A percentile compares a stretch with the other conserved stretches of the same genome.
These are phyloP conservation scores for Trichoderma gracile DNA, from an alignment of 2,329 filamentous ascomycete species.

Conservation along the genomic window DNA sequence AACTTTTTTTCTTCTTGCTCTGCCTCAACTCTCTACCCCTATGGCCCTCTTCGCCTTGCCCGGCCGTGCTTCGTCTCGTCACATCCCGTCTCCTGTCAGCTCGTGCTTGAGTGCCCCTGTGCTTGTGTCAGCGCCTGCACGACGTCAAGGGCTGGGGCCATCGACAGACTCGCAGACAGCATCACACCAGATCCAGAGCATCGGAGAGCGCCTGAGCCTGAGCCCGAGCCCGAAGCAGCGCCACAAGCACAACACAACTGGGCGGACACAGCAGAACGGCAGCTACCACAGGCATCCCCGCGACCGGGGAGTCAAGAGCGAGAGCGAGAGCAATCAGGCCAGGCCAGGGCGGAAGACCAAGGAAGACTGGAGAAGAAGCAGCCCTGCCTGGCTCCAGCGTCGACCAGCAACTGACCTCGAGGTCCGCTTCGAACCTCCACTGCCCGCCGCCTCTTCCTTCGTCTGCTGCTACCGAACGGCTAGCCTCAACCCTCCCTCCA, in stretches of 20 bases:
- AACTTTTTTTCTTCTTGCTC: background rate
- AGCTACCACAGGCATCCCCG: background rate
- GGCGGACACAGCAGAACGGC: no score
- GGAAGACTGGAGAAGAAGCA: conserved; percentile 8
- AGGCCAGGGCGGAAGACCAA: background rate
- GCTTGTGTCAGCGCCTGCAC: background rate
- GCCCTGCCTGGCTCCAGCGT: conserved; percentile 2
- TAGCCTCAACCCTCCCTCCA: conserved; percentile 11
- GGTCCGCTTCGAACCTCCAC: conserved; percentile 4
- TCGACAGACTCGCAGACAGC: no score
- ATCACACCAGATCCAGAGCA: background rate
- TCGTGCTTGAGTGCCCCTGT: background rate
- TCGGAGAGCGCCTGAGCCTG: background rate
- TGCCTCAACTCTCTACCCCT: background rate
- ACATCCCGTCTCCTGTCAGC: background rate
- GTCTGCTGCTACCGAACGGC: background rate
- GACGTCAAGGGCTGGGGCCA: no score
- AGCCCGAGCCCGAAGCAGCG: background rate
- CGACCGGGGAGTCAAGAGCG: background rate
- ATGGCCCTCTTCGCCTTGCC: background rate
- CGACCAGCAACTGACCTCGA: background rate
- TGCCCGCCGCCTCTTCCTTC: conserved; percentile 15
- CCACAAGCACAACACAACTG: no score
- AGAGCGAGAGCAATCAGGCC: background rate
- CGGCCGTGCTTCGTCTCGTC: background rate